Percentiles rank a stretch among this genome's conserved stretches.
Conservation (phyloP, 208 protist species). For the Wallacemonas sp. region DNA sequence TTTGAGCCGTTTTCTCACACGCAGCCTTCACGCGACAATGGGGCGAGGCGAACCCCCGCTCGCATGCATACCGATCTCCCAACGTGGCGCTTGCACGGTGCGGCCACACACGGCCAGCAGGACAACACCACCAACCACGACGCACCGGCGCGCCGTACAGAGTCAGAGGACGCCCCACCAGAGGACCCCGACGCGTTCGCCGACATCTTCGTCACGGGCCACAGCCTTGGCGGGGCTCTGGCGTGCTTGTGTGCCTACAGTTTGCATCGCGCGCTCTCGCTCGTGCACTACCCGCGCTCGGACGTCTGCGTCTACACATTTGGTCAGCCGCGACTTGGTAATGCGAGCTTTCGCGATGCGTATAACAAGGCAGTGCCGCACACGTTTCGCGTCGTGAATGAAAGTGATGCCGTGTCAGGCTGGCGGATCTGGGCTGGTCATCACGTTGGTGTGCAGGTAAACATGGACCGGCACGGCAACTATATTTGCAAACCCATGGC, state of each 20-base stretch:
- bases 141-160: background rate
- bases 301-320: conserved; percentile 83
- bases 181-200: conserved; percentile 17
- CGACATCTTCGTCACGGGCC: conserved; percentile 69
- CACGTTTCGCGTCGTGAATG: conserved; percentile 86
- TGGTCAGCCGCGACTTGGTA: conserved; percentile 79
- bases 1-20: background rate
- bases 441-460: conserved; percentile 80
- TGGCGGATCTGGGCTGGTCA: conserved; percentile 53
- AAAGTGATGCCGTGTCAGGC: conserved; percentile 77
- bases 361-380: conserved; percentile 78
- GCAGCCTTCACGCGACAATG: no score
- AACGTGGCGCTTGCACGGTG: background rate
- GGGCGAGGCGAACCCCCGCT: no score
- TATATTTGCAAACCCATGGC: conserved; percentile 80
- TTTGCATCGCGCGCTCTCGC: conserved; percentile 50
- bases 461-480: conserved; percentile 77
- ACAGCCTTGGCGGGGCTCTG: conserved; percentile 82
- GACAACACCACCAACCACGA: background rate
- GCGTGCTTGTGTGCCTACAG: conserved; percentile 80
- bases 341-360: conserved; percentile 57
- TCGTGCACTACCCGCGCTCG: conserved; percentile 51
- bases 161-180: background rate
- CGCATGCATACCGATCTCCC: background rate
- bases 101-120: background rate